These are phyloP conservation scores for Fonsecaea nubica DNA, from an alignment of 2,329 filamentous ascomycete species.

Conservation along the genomic window DNA sequence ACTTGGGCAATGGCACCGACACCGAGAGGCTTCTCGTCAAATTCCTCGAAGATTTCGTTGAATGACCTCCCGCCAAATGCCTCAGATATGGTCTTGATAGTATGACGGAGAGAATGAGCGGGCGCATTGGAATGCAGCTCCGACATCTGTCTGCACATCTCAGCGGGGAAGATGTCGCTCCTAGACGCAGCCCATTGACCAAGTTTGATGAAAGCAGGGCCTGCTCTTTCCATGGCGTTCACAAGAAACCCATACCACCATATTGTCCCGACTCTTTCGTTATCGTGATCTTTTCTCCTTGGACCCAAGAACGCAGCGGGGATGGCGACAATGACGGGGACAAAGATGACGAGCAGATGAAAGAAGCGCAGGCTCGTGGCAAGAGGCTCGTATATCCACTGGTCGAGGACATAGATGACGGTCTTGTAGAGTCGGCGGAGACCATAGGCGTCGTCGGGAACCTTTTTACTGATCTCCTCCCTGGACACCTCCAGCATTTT, in stretches of 20 bases:
- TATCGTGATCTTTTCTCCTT: constrained; percentile 67
- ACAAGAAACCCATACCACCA: constrained; percentile 97
- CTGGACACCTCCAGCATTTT: constrained; percentile 86
- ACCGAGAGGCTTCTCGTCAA: constrained; percentile 84
- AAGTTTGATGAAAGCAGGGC: constrained; percentile 97
- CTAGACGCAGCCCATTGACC: constrained; percentile 98
- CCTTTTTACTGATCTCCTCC: constrained; percentile 74
- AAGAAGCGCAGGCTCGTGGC: constrained; percentile 87
- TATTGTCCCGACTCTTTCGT: constrained; percentile 79
- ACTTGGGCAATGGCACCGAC: constrained; percentile 97
- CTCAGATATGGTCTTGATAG: constrained; percentile 76
- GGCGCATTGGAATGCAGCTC: constrained; percentile 93
- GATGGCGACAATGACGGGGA: constrained; percentile 82
- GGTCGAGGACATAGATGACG: constrained; percentile 71
- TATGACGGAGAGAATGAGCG: constrained; percentile 81
- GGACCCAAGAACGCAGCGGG: constrained; percentile 81
- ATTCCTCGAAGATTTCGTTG: constrained; percentile 94
- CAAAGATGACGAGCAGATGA: constrained; percentile 84
- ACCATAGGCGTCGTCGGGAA: constrained; percentile 67
- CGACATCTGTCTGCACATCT: constrained; percentile 93
- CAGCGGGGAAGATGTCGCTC: constrained; percentile 91
- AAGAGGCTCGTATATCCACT: constrained; percentile 71
- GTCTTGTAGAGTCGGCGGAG: constrained; percentile 64
- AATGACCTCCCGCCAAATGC: constrained; percentile 83
- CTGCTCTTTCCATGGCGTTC: constrained; percentile 85